Evolutionary conservation across 78 protist species (phyloP).

Genomic region (Pelomyxa schiedti): DNA sequence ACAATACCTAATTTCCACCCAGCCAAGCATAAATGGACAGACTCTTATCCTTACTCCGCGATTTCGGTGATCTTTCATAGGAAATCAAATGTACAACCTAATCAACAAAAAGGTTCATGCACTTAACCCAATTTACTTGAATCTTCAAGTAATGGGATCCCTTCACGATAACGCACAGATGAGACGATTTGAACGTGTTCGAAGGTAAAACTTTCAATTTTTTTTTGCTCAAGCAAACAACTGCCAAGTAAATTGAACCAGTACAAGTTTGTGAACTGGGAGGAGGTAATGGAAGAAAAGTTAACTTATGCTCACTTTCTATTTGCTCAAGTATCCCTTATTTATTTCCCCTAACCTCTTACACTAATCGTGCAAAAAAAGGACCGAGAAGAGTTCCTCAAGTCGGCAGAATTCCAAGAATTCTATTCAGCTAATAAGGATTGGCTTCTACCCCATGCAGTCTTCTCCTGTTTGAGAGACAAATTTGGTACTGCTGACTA

Average conservation of each 20-base stretch:
- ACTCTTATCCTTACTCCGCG: constrained; percentile 65
- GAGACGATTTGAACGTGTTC: constrained; percentile 3
- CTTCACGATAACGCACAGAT: not conserved
- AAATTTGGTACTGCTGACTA: constrained; percentile 32
- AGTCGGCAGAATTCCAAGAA: not conserved
- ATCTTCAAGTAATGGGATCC: constrained; percentile 9
- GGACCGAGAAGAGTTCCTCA: not conserved
- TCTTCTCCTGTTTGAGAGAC: constrained; percentile 44
- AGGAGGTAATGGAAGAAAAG: no score
- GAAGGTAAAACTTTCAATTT: constrained; percentile 9
- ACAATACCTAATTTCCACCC: no score
- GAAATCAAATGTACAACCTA: no score
- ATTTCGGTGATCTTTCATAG: no score
- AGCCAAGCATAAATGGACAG: constrained; percentile 40
- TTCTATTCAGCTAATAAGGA: not conserved
- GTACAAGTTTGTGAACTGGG: constrained; percentile 38
- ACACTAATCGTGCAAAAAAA: no score
- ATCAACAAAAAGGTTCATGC: constrained; percentile 55
- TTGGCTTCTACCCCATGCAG: constrained; percentile 68
- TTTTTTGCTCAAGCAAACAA: not conserved
- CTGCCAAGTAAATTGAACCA: constrained; percentile 30
- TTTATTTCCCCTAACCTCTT: not conserved
- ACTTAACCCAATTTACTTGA: constrained; percentile 66
- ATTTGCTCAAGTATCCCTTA: constrained; percentile 8
- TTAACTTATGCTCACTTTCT: no score